Evolutionary conservation across 176 grass and related monocot genomes (phyloP), one percentile per base, ranked within the genome.

Genomic region (Tuctoria greenei): DNA sequence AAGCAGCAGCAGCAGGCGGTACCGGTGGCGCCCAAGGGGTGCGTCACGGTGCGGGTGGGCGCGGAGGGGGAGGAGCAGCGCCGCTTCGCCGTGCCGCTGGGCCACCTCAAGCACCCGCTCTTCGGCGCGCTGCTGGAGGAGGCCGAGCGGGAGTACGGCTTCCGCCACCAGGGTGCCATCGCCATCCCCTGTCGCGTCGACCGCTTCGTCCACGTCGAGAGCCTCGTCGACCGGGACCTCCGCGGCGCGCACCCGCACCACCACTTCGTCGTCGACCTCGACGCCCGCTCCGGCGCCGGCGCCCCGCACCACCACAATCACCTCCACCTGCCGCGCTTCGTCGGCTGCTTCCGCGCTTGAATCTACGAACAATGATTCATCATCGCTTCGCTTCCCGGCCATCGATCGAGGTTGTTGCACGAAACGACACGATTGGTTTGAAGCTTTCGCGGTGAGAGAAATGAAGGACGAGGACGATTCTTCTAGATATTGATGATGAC

Each of bases 131-230:
- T 99, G 52, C 79, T 99, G 25, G 80, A 92, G 0, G 87, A 83
- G 82, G 95, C 95, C 17, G 87, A 92, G 72, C 83, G 83, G 51
- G 95, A 90, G 86, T 99, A 88, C 72, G 95, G 91, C 1, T 98
- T 92, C 84, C 25, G 74, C 8, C 95, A 92, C 43, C 76, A 61
- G 73, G 95, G 95, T 13, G 82, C 89, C 64, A 84, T 99, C 73
- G 82, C 83, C 78, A 99, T 99, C 68, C 95, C 95, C 27, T 99
- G 95, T 79, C 61, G 58, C 34, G 79, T 92, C 75, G 91, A 95
- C 71, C 84, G 82, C 36, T 99, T 99, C 82, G 85, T 80, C 68
- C 89, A 88, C 8, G 85, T 95, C 20, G 84, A 92, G 39, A 49
- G 26, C 35, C 45, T 84, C 81, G 92, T 98, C 81, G 82, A 64